A percentile compares a stretch with the other conserved stretches of the same genome.
Evolutionary conservation across 2,329 filamentous ascomycete species (phyloP).

Genomic region (Fusarium sp.): DNA sequence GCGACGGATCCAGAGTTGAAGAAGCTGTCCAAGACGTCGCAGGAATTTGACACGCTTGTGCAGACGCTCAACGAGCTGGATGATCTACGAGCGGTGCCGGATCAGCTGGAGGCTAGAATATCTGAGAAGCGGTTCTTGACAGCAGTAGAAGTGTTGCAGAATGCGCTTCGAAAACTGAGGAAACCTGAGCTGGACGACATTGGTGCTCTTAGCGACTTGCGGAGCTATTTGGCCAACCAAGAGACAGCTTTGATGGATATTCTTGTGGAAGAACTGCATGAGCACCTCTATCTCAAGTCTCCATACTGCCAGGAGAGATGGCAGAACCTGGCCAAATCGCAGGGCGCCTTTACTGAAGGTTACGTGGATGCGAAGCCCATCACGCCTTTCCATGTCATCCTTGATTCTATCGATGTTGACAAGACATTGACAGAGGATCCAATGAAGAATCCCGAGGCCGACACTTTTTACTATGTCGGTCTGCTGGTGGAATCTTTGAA

Average conservation of each 20-base stretch:
- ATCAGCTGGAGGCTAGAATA: constrained; percentile 92
- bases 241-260: constrained; percentile 94
- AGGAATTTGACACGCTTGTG: constrained; percentile 90
- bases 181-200: constrained; percentile 93
- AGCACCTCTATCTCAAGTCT: constrained; percentile 96
- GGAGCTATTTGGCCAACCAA: constrained; percentile 91
- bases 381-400: constrained; percentile 66
- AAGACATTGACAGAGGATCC: constrained; percentile 82
- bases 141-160: constrained; percentile 91
- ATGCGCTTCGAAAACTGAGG: constrained; percentile 83
- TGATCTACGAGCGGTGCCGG: constrained; percentile 87
- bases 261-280: constrained; percentile 94
- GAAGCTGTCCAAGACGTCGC: constrained; percentile 86
- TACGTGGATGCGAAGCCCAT: constrained; percentile 59
- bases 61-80: constrained; percentile 87
- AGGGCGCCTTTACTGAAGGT: constrained; percentile 63
- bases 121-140: constrained; percentile 95
- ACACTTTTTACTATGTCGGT: constrained; percentile 93
- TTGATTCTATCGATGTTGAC: constrained; percentile 71
- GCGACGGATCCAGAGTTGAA: constrained; percentile 91
- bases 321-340: constrained; percentile 81
- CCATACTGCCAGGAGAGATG: constrained; percentile 97
- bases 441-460: constrained; percentile 91
- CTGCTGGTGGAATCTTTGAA: constrained; percentile 90
- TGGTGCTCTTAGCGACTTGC: constrained; percentile 85